Conservation (phyloP, 352 stramenopile genomes). For the Pythium insidiosum region DNA sequence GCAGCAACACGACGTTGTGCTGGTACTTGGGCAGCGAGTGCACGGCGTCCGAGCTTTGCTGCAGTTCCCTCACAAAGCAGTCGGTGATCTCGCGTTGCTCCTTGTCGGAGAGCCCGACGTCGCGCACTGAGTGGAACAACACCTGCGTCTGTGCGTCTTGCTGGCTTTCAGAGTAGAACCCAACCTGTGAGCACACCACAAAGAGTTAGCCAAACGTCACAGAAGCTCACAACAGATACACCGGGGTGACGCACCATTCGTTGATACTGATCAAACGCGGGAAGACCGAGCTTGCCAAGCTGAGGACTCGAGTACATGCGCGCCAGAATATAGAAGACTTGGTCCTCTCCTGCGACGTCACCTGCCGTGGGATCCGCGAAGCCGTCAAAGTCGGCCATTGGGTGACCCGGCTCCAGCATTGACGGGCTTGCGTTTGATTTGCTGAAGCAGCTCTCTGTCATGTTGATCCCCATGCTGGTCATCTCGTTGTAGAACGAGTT, state of each 20-base stretch:
- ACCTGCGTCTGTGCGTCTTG: conserved; percentile 68
- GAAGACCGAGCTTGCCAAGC: conserved; percentile 62
- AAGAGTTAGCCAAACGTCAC: neutral
- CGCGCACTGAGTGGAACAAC: conserved; percentile 59
- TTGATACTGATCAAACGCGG: conserved; percentile 79
- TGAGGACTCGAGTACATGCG: conserved; percentile 67
- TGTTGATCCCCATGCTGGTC: conserved; percentile 67
- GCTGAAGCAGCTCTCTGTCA: conserved; percentile 41
- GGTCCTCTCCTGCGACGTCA: conserved; percentile 39
- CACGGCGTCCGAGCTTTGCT: conserved; percentile 54
- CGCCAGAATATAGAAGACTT: conserved; percentile 78
- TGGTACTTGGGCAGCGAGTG: conserved; percentile 80
- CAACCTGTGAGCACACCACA: conserved; percentile 29
- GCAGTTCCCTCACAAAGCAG: conserved; percentile 49
- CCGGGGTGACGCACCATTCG: conserved; percentile 45
- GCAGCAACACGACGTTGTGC: conserved; percentile 76
- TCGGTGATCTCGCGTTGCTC: conserved; percentile 61
- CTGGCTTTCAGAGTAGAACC: conserved; percentile 74
- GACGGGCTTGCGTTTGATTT: conserved; percentile 19
- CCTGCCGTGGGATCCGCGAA: too few relatives aligned
- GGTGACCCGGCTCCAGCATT: conserved; percentile 7
- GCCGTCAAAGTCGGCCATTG: conserved; percentile 32
- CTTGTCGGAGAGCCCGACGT: conserved; percentile 46
- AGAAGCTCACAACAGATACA: too few relatives aligned
- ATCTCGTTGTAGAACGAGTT: conserved; percentile 62